A percentile compares a stretch with the other conserved stretches of the same genome.
Conservation (phyloP, 768 basidiomycete species). For the Boletus barrowsii region DNA sequence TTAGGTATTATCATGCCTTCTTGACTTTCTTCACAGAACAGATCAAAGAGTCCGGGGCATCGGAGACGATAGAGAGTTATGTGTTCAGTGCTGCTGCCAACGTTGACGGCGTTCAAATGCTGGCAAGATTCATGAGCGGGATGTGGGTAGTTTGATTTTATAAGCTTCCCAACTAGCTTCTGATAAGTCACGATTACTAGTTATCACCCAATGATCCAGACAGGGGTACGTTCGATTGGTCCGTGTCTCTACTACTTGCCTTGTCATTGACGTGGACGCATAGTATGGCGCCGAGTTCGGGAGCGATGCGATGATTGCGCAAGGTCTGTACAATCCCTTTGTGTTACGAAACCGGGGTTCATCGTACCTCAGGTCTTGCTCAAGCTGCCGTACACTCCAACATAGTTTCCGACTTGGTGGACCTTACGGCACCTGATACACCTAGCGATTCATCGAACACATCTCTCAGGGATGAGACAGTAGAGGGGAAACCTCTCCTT, state of each 20-base stretch:
- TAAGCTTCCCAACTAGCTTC: not conserved
- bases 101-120: slow-evolving; percentile 31
- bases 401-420: slow-evolving; percentile 31
- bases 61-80: slow-evolving; percentile 45
- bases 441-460: not conserved
- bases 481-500: slow-evolving; percentile 40
- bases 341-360: not conserved
- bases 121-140: slow-evolving; percentile 34
- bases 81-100: slow-evolving; percentile 40
- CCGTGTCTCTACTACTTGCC: not conserved
- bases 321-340: slow-evolving; percentile 35
- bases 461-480: slow-evolving; percentile 10
- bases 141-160: slow-evolving; percentile 26
- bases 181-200: slow-evolving; percentile 25
- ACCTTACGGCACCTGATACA: slow-evolving; percentile 17
- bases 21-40: slow-evolving; percentile 40
- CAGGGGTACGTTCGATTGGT: slow-evolving; percentile 43
- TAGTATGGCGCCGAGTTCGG: slow-evolving; percentile 56
- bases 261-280: not conserved
- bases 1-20: slow-evolving; percentile 34
- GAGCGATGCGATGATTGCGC: slow-evolving; percentile 46
- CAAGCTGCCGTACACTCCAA: slow-evolving; percentile 44
- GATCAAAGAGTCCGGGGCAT: slow-evolving; percentile 36
- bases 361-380: slow-evolving; percentile 38
- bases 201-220: slow-evolving; percentile 54